These are phyloP conservation scores for Fonsecaea pedrosoi DNA, from an alignment of 2,329 filamentous ascomycete genomes.

Conservation along the genomic window DNA sequence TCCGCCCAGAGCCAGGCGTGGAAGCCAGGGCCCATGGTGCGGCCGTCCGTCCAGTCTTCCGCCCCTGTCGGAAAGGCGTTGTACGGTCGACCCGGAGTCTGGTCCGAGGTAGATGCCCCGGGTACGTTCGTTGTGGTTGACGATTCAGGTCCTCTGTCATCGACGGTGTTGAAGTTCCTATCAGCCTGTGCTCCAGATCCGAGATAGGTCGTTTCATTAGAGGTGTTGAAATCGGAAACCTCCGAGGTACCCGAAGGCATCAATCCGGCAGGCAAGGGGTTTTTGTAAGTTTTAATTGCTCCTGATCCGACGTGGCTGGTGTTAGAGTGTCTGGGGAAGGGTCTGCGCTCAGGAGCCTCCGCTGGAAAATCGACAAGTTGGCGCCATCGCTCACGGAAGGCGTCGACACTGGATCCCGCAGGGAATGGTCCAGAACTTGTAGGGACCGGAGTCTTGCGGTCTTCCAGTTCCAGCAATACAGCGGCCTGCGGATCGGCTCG, in stretches of 20 bases:
- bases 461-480: conserved; percentile 20
- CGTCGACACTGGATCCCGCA: conserved; percentile 30
- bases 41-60: conserved; percentile 24
- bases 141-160: not conserved
- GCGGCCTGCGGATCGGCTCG: conserved; percentile 41
- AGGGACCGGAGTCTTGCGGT: conserved; percentile 36
- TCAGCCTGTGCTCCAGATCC: not conserved
- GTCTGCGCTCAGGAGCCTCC: not conserved
- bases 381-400: conserved; percentile 44
- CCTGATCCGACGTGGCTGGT: not conserved
- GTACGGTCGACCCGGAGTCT: conserved; percentile 18
- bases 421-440: conserved; percentile 43
- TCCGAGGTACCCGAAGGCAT: not conserved
- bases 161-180: conserved; percentile 8
- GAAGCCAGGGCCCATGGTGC: conserved; percentile 27
- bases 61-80: conserved; percentile 21
- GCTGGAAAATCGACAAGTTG: conserved; percentile 38
- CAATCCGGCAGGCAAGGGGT: not conserved
- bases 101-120: not conserved
- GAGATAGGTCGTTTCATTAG: not conserved
- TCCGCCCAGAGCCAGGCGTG: conserved; percentile 42
- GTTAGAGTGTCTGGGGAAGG: not conserved
- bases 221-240: not conserved
- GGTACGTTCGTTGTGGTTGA: not conserved
- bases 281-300: conserved; percentile 8